phyloP scores from a whole-genome alignment of 2,329 filamentous ascomycete genomes.

The Alternaria triticimaculans region DNA sequence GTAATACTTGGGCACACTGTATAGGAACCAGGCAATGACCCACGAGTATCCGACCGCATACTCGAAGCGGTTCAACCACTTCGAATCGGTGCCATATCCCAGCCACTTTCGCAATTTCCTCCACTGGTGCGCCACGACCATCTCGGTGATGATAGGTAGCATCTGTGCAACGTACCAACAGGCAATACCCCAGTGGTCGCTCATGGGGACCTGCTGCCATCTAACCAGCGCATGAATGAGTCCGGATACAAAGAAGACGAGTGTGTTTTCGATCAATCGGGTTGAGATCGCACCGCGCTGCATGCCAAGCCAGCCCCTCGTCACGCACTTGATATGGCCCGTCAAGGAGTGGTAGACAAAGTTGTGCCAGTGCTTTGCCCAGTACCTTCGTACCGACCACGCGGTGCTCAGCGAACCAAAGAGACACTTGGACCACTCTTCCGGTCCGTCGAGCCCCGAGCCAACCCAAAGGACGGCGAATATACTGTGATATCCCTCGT shows the following conservation, averaged over 20 bases:
- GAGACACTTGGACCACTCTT: constrained; percentile 16
- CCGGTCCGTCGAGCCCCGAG: constrained; percentile 3
- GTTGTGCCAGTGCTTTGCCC: constrained; percentile 31
- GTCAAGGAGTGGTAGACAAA: constrained; percentile 23
- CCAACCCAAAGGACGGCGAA: constrained; percentile 20
- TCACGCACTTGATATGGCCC: constrained; percentile 22
- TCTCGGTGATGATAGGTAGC: constrained; percentile 24
- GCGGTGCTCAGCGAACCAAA: constrained; percentile 13
- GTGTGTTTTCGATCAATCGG: constrained; percentile 23
- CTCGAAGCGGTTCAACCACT: constrained; percentile 6
- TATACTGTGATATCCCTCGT: constrained; percentile 18
- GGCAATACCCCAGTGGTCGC: constrained; percentile 20
- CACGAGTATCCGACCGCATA: constrained; percentile 22
- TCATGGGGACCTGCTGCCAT: constrained; percentile 9
- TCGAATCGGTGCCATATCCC: not conserved
- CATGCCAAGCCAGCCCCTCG: constrained; percentile 17
- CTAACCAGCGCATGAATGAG: constrained; percentile 19
- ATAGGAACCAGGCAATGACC: constrained; percentile 26
- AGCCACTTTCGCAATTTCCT: not conserved
- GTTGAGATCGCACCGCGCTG: not conserved
- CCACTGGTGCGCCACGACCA: constrained; percentile 13
- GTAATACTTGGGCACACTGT: constrained; percentile 23
- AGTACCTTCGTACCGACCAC: constrained; percentile 23
- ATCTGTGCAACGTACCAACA: constrained; percentile 27
- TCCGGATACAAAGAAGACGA: constrained; percentile 27